Conservation (phyloP, 768 basidiomycete species). For the Collybia sp. region DNA sequence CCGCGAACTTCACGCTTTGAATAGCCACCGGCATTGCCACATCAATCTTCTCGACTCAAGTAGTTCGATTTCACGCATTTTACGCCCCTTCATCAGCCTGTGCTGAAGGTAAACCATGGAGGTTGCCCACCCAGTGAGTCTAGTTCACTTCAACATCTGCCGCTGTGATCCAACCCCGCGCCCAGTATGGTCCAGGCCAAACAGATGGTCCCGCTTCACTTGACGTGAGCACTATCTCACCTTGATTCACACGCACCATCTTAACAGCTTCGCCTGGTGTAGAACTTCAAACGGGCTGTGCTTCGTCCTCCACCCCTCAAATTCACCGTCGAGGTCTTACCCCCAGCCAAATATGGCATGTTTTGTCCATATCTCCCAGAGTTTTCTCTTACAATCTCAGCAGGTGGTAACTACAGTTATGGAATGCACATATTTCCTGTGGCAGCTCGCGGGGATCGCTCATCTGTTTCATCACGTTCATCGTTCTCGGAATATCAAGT, state of each 20-base stretch:
- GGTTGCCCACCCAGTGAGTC: too few species aligned
- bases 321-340: conserved; percentile 57
- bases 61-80: too few species aligned
- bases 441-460: conserved; percentile 22
- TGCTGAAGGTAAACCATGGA: too few species aligned
- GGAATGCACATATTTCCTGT: conserved; percentile 58
- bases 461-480: conserved; percentile 31
- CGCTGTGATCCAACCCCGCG: not conserved
- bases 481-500: conserved; percentile 58
- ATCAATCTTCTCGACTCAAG: too few species aligned
- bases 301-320: conserved; percentile 50
- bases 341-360: conserved; percentile 54
- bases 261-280: not conserved
- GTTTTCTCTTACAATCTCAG: conserved; percentile 3
- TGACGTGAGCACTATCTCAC: conserved; percentile 14
- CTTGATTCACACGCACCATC: too few species aligned
- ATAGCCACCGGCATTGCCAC: too few species aligned
- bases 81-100: too few species aligned
- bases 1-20: conserved; percentile 1
- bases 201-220: conserved; percentile 17
- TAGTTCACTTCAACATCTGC: too few species aligned
- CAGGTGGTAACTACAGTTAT: conserved; percentile 53
- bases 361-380: conserved; percentile 1
- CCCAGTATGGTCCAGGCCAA: conserved; percentile 14
- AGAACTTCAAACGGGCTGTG: conserved; percentile 63